Base-by-base conservation (phyloP, 495 filamentous ascomycete species). In the Hypoxylon perforatum region DNA sequence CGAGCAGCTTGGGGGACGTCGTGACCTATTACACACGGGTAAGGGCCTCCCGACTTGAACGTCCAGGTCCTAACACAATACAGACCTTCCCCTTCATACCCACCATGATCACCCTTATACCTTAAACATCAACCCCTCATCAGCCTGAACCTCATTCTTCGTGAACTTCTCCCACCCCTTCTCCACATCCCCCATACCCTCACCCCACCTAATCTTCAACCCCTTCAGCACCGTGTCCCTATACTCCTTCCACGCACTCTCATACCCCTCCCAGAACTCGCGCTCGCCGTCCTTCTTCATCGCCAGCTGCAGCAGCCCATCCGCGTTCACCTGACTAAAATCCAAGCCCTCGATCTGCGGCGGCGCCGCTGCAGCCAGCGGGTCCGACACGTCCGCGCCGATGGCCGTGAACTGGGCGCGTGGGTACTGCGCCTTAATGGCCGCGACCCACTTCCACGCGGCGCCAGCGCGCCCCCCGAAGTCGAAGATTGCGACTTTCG, bases 401-500 rank as follows among this genome's bases (percentile, higher is more conserved):
- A 85, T 81, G 38, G 84, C 65, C 3, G 77, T 63, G 0, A 84
- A 38, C 52, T 79, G 74, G 0, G 79, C 61, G 28, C 74, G 41
- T 17, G 77, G 64, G 10, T 61, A 61, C 8, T 14, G 36, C 7
- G 74, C 15, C 4, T 67, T 28, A 1, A 87, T 52, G 2, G 73
- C 50, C 0, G 67, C 49, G 1, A 73, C 72, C 71, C 85, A 79
- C 10, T 72, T 53, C n/a, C 72, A 57, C 1, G 74, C 65, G 0
- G 75, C 77, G 52, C 71, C 70, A 6, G 61, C 79, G 12, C 86
- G 73, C 0, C 78, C 78, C 12, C 85, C 86, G 65, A 85, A 87
- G 63, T 88, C 83, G 49, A 79, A 61, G 25, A 88, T 59, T 4
- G 86, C 75, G 55, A 88, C 65, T 61, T 82, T 84, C 2, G 44